Evolutionary conservation across 768 basidiomycete species (phyloP), one percentile per base, ranked within the genome.

Genomic region (Fomitopsis pulvina): DNA sequence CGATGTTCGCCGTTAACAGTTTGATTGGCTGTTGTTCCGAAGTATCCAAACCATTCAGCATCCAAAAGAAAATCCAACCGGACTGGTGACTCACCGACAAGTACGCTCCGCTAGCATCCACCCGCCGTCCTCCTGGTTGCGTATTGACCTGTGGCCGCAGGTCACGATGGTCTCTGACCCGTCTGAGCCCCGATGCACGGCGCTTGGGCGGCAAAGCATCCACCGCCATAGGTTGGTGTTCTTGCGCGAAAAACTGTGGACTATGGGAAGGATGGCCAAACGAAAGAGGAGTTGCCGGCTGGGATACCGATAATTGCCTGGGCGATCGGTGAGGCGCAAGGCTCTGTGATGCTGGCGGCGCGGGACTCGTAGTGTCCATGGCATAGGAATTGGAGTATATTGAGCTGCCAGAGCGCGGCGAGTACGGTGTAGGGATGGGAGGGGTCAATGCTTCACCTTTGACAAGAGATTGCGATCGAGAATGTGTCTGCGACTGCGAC

Each of bases 1-100:
- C 71, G 42, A 98, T 84, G 57, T 88, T 78, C 6, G 86, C 87
- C 2, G 96, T 97, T 42, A 99, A 69, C 53, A 82, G 79, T 51
- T 78, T 72, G 52, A 82, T 65, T 10, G 82, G 81, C 81, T 79
- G 63, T 49, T 43, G 49, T 29, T 34, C 37, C 48, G 30, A 56
- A 11, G 45, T 48, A 46, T 46, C 41, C 44, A 27, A 30, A 29
- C 8, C 44, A 34, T 44, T 32, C 18, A 25, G 47, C 8, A 26
- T 26, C 27, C 46, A 38, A 14, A 5, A 37, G 34, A 5, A 12
- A 37, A 5, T 6, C 14, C 18, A 43, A 50, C 28, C 16, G 25
- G 12, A 38, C 26, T 46, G 37, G 45, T 45, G 29, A 76, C 91
- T 60, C 65, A 95, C 92, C 59, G 91, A 91, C 48, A 97, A 71